phyloP scores from a whole-genome alignment of 345 rosid species.

The Euphorbia pulcherrima region DNA sequence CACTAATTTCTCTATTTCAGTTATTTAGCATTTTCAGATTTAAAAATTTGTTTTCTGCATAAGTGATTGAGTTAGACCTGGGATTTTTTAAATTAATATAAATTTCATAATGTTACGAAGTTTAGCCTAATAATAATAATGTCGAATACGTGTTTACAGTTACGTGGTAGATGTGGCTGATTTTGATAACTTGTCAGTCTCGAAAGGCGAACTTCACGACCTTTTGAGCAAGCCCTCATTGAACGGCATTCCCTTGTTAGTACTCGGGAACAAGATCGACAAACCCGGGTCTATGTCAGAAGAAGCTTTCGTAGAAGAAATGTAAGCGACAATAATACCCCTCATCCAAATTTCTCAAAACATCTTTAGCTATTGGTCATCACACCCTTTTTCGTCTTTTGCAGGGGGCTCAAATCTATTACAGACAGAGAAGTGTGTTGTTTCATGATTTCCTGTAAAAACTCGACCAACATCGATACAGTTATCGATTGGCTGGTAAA shows the following conservation, averaged over 20 bases:
- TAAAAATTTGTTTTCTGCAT: too few species aligned
- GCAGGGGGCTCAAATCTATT: slow-evolving; percentile 60
- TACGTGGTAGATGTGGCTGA: slow-evolving; percentile 75
- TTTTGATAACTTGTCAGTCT: slow-evolving; percentile 52
- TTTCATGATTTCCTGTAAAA: slow-evolving; percentile 73
- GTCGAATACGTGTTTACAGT: slow-evolving; percentile 24
- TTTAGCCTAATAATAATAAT: not conserved
- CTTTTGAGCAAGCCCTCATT: slow-evolving; percentile 60
- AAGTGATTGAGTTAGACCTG: too few species aligned
- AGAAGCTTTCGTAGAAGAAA: slow-evolving; percentile 47
- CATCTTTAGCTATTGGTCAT: too few species aligned
- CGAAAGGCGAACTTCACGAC: slow-evolving; percentile 70
- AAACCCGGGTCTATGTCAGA: slow-evolving; percentile 59
- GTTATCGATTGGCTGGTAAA: slow-evolving; percentile 73
- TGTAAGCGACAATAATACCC: slow-evolving; percentile 33
- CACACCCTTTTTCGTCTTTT: not conserved
- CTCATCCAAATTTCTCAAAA: too few species aligned
- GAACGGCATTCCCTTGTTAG: slow-evolving; percentile 59
- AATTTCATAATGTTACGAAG: not conserved
- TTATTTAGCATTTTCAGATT: not conserved
- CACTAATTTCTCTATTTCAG: too few species aligned
- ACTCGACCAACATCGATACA: slow-evolving; percentile 61
- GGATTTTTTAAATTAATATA: too few species aligned
- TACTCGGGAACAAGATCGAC: slow-evolving; percentile 72
- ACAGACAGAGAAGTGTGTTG: slow-evolving; percentile 60